phyloP scores from a whole-genome alignment of 352 stramenopile species.

The Phytophthora litchii region DNA sequence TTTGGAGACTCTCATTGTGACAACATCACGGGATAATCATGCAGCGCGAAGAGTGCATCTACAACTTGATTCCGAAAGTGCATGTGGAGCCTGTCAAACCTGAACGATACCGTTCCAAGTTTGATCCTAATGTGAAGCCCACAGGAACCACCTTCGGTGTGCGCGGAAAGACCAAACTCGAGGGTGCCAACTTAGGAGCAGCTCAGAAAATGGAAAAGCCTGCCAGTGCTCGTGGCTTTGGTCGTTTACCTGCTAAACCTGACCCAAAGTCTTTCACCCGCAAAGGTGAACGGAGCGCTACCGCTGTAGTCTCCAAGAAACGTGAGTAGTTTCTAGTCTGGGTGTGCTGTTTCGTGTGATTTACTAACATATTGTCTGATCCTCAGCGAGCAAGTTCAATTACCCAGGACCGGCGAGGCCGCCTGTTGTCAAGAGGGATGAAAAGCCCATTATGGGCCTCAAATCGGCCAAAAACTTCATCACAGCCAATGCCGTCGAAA shows the following conservation, averaged over 20 bases:
- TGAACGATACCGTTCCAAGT: constrained; percentile 88
- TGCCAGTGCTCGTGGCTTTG: constrained; percentile 67
- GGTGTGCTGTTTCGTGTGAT: not conserved
- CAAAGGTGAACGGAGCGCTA: constrained; percentile 66
- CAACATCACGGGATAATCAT: constrained; percentile 28
- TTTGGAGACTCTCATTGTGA: constrained; percentile 8
- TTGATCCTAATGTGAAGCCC: constrained; percentile 81
- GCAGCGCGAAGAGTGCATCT: constrained; percentile 91
- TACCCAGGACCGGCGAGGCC: constrained; percentile 70
- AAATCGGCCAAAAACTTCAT: constrained; percentile 94
- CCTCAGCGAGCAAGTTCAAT: constrained; percentile 71
- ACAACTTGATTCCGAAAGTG: constrained; percentile 90
- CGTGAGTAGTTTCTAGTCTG: constrained; percentile 28
- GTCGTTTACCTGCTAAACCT: constrained; percentile 58
- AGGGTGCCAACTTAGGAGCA: constrained; percentile 69
- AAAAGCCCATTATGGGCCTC: constrained; percentile 92
- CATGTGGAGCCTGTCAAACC: constrained; percentile 73
- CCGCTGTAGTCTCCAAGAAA: constrained; percentile 51
- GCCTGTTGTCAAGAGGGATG: constrained; percentile 77
- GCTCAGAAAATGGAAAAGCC: constrained; percentile 47
- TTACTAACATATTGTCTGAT: not conserved
- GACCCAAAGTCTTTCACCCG: constrained; percentile 79
- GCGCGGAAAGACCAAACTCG: constrained; percentile 70
- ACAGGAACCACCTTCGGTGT: constrained; percentile 90
- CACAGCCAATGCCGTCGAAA: constrained; percentile 93